A percentile compares a stretch with the other conserved stretches of the same genome.
Conservation (phyloP, 495 filamentous ascomycete genomes). For the Lasiosphaeriaceae sp. region DNA sequence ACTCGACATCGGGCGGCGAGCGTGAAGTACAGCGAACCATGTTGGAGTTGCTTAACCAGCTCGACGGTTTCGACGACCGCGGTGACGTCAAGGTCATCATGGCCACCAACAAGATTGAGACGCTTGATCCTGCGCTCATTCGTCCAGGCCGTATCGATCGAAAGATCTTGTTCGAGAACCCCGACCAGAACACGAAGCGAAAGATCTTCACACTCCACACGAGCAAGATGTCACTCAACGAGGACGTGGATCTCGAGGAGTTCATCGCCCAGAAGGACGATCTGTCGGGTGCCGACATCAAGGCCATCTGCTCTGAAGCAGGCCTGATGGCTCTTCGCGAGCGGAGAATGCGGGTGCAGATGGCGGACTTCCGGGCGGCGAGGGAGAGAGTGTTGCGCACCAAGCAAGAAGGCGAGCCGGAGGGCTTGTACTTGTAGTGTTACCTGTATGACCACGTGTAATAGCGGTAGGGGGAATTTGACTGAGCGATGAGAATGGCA, state of each 20-base stretch:
- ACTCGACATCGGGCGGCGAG: slow-evolving; percentile 94
- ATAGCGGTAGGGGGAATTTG: neutral
- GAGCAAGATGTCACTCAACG: slow-evolving; percentile 94
- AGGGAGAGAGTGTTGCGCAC: slow-evolving; percentile 96
- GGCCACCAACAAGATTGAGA: slow-evolving; percentile 99
- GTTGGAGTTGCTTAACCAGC: slow-evolving; percentile 96
- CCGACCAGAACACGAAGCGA: slow-evolving; percentile 98
- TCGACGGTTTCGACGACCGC: slow-evolving; percentile 98
- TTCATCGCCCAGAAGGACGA: slow-evolving; percentile 99
- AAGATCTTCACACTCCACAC: slow-evolving; percentile 99
- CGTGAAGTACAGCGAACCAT: slow-evolving; percentile 98
- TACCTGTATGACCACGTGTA: slow-evolving; percentile 15
- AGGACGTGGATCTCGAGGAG: slow-evolving; percentile 95
- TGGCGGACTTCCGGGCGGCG: slow-evolving; percentile 94
- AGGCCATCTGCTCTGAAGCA: slow-evolving; percentile 97
- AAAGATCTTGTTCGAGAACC: slow-evolving; percentile 99
- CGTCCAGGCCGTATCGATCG: slow-evolving; percentile 97
- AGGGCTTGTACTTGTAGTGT: slow-evolving; percentile 93
- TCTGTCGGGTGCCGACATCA: slow-evolving; percentile 95
- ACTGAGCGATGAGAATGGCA: slow-evolving; percentile 4
- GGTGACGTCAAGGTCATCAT: slow-evolving; percentile 99
- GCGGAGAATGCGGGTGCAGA: slow-evolving; percentile 95
- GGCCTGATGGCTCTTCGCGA: slow-evolving; percentile 93
- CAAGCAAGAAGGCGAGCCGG: slow-evolving; percentile 96
- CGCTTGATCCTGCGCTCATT: slow-evolving; percentile 92